Evolutionary conservation across 2,329 filamentous ascomycete species (phyloP), one percentile per base, ranked within the genome.

Genomic region (Dichotomopilus funicola): DNA sequence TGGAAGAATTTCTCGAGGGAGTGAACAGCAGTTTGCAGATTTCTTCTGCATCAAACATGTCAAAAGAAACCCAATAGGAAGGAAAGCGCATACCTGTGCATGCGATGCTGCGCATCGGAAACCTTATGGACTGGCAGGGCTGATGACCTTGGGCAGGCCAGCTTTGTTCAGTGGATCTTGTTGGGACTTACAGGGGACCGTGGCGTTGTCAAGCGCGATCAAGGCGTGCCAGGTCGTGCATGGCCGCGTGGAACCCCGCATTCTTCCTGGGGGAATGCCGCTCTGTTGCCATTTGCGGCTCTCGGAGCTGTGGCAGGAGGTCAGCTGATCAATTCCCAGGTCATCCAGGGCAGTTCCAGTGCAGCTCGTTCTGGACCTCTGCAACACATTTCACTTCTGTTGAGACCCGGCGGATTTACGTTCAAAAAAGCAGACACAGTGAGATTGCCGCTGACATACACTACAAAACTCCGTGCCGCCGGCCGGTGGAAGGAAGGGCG

Each of bases 101-200:
- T 27, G 19, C 19, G 19, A 27, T 27, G 19, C 19, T 52, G 55
- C 51, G 51, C 46, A 33, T 44, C 36, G 37, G 41, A 19, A 34
- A 44, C 34, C 33, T 6, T 13, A 47, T 6, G 13, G 43, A 11
- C n/a, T 19, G 36, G 36, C 13, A 33, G 27, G 31, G 10, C 44
- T 33, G 31, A n/a, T 12, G 37, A 36, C 13, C 33, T 47, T 53
- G 36, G 55, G 46, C 51, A 53, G 55, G 19, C 4, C 31, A 34
- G 53, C 59, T 58, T 60, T 57, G 53, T 60, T 43, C 51, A 51
- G 48, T 43, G 48, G 52, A 40, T 45, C 6, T 12, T 33, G 48
- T 53, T 48, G 48, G 53, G 49, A 43, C 56, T 46, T 53, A 53
- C 49, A 50, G 42, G 51, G 54, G 47, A 37, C 50, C 46, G 49